Evolutionary conservation across 2,329 filamentous ascomycete species (phyloP).

Genomic region (Zarea fungicola): DNA sequence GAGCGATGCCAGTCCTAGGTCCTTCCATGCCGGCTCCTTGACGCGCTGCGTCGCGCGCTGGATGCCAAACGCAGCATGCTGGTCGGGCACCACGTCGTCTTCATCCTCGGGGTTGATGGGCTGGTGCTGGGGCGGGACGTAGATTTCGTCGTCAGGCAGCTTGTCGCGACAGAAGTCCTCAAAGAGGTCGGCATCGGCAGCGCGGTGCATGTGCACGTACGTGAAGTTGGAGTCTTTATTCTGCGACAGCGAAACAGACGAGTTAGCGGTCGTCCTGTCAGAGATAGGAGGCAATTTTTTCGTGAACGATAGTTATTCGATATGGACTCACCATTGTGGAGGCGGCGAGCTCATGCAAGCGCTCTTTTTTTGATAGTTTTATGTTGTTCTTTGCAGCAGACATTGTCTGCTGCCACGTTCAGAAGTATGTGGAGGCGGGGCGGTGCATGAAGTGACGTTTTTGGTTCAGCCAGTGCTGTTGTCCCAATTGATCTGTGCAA

Average conservation of each 20-base stretch:
- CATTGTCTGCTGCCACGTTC: background rate
- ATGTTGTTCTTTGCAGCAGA: background rate
- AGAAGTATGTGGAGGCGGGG: background rate
- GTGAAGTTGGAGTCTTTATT: constrained; percentile 73
- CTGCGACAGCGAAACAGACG: constrained; percentile 34
- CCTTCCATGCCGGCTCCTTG: constrained; percentile 71
- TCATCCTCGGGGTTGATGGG: constrained; percentile 84
- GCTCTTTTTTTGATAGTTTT: background rate
- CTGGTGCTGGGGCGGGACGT: constrained; percentile 73
- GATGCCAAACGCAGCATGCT: constrained; percentile 84
- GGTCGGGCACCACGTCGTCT: constrained; percentile 82
- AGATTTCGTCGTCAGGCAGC: constrained; percentile 72
- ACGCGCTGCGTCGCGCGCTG: constrained; percentile 69
- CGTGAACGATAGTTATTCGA: background rate
- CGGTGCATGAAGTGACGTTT: no score
- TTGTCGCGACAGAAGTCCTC: constrained; percentile 70
- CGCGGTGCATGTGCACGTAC: constrained; percentile 67
- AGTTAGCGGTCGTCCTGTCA: background rate
- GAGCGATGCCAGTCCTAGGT: constrained; percentile 66
- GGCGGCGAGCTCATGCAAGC: background rate
- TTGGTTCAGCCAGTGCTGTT: background rate
- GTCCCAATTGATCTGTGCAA: no score
- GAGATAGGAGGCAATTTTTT: background rate
- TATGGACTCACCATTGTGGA: constrained; percentile 1
- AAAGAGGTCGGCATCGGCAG: constrained; percentile 71